Conservation (phyloP, 1,284 basidiomycete genomes). For the Cronartium ribicola region DNA sequence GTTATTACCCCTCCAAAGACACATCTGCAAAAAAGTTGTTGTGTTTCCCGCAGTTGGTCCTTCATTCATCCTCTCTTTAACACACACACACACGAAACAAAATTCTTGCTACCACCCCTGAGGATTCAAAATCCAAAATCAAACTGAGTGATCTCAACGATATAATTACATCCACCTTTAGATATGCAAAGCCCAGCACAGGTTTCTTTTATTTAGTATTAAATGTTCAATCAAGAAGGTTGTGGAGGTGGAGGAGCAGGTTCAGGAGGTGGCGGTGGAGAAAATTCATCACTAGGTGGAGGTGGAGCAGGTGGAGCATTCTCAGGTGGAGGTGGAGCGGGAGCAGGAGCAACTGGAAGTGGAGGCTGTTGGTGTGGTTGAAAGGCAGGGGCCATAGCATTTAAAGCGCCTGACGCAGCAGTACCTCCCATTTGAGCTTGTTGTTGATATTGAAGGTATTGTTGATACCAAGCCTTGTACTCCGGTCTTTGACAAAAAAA, state of each 20-base stretch:
- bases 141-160: too few species aligned
- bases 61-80: too few species aligned
- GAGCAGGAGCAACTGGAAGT: slow-evolving; percentile 2
- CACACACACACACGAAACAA: too few species aligned
- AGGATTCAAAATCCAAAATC: too few species aligned
- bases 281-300: slow-evolving; percentile 31
- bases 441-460: slow-evolving; percentile 39
- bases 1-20: too few species aligned
- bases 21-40: too few species aligned
- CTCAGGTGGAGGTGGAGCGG: slow-evolving; percentile 1
- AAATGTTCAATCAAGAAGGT: neutral
- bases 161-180: too few species aligned
- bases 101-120: too few species aligned
- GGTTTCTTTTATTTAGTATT: too few species aligned
- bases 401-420: slow-evolving; percentile 2
- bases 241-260: slow-evolving; percentile 32
- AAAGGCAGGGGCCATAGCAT: neutral
- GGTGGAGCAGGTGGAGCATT: slow-evolving; percentile 13
- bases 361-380: slow-evolving; percentile 14
- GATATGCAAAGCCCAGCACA: too few species aligned
- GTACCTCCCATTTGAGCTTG: slow-evolving; percentile 19
- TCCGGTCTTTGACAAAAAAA: slow-evolving; percentile 20
- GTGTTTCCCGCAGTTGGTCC: too few species aligned
- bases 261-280: slow-evolving; percentile 34
- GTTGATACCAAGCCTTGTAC: slow-evolving; percentile 41